Evolutionary conservation across 2,329 filamentous ascomycete species (phyloP).

Genomic region (Colletotrichum abscissum): DNA sequence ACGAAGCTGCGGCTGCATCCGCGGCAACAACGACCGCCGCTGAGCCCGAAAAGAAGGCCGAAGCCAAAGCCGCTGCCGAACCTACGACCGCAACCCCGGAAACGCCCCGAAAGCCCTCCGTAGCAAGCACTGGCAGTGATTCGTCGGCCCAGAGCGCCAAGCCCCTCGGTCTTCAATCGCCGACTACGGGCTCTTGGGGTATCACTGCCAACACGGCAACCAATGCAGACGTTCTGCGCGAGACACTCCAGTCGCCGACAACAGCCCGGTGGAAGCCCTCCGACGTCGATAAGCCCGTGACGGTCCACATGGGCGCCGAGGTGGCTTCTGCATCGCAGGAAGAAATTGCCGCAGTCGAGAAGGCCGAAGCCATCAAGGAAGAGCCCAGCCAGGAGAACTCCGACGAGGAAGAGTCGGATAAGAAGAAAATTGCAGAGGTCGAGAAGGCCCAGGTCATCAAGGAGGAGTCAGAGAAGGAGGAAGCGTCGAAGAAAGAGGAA

Average conservation of each 20-base stretch:
- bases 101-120: conserved; percentile 26
- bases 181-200: conserved; percentile 57
- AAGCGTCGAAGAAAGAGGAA: conserved; percentile 32
- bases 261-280: conserved; percentile 54
- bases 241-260: conserved; percentile 56
- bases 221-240: conserved; percentile 40
- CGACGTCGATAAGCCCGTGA: conserved; percentile 37
- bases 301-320: conserved; percentile 46
- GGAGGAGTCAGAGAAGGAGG: conserved; percentile 47
- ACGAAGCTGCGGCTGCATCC: neutral
- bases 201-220: conserved; percentile 35
- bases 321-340: conserved; percentile 48
- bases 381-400: conserved; percentile 39
- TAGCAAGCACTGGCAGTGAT: conserved; percentile 2
- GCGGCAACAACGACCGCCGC: conserved; percentile 12
- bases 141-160: conserved; percentile 24
- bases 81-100: conserved; percentile 11
- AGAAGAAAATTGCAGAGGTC: conserved; percentile 42
- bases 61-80: neutral
- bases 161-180: conserved; percentile 54
- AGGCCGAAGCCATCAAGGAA: conserved; percentile 53
- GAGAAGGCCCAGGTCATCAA: conserved; percentile 41
- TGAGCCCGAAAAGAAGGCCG: conserved; percentile 26
- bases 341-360: conserved; percentile 53
- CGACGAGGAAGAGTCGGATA: conserved; percentile 38